A percentile compares a stretch with the other conserved stretches of the same genome.
phyloP scores from a whole-genome alignment of 177 flowering plant species.

The Vitis hybrid region DNA sequence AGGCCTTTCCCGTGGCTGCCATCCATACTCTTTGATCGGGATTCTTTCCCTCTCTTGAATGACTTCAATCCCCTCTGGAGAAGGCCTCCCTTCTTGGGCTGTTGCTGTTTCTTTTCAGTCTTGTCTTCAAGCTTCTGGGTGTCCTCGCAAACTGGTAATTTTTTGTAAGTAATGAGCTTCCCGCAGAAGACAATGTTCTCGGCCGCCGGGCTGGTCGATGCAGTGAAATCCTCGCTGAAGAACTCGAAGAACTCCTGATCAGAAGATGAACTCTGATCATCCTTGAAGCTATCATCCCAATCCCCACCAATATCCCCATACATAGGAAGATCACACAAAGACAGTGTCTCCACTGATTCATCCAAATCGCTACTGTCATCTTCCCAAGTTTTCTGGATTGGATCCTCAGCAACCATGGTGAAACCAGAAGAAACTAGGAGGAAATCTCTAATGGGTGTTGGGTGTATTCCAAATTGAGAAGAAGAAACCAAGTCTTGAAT shows the following conservation, averaged over 20 bases:
- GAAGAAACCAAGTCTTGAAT: no score
- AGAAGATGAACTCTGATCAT: slow-evolving; percentile 6
- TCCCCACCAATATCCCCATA: slow-evolving; percentile 8
- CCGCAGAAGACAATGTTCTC: slow-evolving; percentile 44
- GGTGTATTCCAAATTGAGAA: no score
- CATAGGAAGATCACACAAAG: slow-evolving; percentile 38
- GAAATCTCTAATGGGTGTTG: no score
- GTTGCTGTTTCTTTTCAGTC: background rate
- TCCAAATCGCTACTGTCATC: background rate
- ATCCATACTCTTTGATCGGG: background rate
- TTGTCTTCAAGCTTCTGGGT: background rate
- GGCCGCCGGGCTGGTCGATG: background rate
- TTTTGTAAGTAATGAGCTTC: slow-evolving; percentile 28
- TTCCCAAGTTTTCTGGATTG: background rate
- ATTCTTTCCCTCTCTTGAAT: background rate
- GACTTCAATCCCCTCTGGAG: slow-evolving; percentile 1
- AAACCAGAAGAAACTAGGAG: background rate
- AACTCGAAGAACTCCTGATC: slow-evolving; percentile 35
- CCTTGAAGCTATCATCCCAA: slow-evolving; percentile 17
- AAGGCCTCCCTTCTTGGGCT: background rate
- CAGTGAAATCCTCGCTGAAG: slow-evolving; percentile 20
- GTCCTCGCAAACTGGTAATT: background rate
- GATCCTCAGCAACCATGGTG: background rate
- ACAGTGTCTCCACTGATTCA: slow-evolving; percentile 34
- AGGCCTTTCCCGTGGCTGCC: background rate